Evolutionary conservation across 1,284 basidiomycete species (phyloP).

Genomic region (Inonotus hispidus): DNA sequence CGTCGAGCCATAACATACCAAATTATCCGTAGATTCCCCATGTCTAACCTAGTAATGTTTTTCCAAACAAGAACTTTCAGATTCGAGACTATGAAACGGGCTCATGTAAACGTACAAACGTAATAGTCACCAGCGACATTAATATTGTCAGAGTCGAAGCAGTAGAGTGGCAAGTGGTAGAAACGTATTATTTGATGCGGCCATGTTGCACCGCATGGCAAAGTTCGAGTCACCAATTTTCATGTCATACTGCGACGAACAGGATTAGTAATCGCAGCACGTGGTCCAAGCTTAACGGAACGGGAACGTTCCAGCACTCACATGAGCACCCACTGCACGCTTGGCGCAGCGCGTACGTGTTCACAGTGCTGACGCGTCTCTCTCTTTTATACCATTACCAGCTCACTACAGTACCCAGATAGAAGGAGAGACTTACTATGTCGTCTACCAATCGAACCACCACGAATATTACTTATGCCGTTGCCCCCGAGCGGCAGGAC

Average conservation of each 20-base stretch:
- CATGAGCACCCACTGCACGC: background rate
- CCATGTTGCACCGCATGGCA: background rate
- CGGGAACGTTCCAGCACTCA: conserved; percentile 17
- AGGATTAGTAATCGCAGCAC: background rate
- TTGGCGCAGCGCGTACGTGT: background rate
- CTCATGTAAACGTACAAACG: conserved; percentile 26
- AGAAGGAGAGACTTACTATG: background rate
- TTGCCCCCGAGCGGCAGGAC: conserved; percentile 31
- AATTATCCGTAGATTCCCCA: conserved; percentile 72
- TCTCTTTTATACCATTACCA: conserved; percentile 18
- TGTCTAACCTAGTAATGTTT: conserved; percentile 56
- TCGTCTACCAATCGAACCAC: conserved; percentile 20
- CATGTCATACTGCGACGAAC: background rate
- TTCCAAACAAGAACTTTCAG: background rate
- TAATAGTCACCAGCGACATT: conserved; percentile 34
- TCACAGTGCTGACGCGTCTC: conserved; percentile 18
- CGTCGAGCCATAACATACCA: conserved; percentile 33
- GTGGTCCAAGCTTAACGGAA: background rate
- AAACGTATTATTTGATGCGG: background rate
- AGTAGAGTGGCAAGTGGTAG: background rate
- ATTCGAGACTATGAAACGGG: background rate
- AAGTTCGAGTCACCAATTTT: background rate
- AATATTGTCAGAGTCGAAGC: too few species aligned
- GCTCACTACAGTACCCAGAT: background rate
- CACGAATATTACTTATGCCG: conserved; percentile 13